phyloP scores from a whole-genome alignment of 768 basidiomycete species.

The Hebeloma cylindrosporum region DNA sequence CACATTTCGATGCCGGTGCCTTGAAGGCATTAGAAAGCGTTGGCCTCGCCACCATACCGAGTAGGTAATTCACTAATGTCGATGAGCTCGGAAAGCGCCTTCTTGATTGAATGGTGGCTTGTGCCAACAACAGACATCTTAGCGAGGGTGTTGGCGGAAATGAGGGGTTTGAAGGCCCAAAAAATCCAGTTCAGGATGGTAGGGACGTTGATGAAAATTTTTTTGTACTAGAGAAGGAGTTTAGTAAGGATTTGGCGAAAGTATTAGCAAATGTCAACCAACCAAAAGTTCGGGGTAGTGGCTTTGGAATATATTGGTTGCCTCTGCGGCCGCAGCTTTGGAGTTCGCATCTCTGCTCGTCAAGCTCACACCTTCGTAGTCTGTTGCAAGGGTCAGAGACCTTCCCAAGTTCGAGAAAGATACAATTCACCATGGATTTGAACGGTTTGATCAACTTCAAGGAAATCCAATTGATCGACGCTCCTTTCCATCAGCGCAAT shows the following conservation, averaged over 20 bases:
- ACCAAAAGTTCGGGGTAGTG: constrained; percentile 84
- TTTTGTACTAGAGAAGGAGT: constrained; percentile 48
- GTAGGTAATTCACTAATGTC: constrained; percentile 58
- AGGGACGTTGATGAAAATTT: constrained; percentile 84
- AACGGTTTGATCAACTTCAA: constrained; percentile 66
- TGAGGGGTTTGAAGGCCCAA: constrained; percentile 76
- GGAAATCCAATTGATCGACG: constrained; percentile 65
- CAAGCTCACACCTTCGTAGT: constrained; percentile 73
- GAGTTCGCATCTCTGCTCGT: constrained; percentile 69
- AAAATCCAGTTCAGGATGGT: constrained; percentile 78
- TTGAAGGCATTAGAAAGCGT: constrained; percentile 44
- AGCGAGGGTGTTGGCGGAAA: constrained; percentile 70
- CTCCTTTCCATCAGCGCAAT: constrained; percentile 75
- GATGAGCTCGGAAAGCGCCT: constrained; percentile 59
- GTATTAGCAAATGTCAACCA: constrained; percentile 12
- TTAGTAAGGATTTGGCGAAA: constrained; percentile 4
- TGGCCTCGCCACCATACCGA: constrained; percentile 68
- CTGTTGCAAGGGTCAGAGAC: constrained; percentile 31
- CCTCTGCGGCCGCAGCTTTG: constrained; percentile 75
- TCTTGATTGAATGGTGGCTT: constrained; percentile 56
- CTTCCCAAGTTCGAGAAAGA: neutral
- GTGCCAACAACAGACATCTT: constrained; percentile 81
- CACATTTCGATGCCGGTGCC: neutral
- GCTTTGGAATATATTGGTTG: constrained; percentile 69
- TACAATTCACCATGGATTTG: constrained; percentile 62